Evolutionary conservation across 2,329 filamentous ascomycete species (phyloP).

Genomic region (Fusarium hostae): DNA sequence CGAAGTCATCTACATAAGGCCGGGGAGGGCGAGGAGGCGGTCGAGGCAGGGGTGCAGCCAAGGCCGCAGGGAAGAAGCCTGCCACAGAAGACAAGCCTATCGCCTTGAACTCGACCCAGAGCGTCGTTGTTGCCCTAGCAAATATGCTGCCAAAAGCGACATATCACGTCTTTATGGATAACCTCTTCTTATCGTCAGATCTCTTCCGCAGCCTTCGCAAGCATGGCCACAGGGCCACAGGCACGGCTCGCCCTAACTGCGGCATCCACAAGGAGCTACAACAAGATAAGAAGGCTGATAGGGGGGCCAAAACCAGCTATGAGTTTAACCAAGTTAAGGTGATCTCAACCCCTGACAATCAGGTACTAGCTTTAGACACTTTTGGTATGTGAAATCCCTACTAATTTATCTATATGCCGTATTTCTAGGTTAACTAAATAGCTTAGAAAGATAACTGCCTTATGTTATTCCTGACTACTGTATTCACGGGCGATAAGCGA

Average conservation of each 20-base stretch:
- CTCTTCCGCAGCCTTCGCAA: constrained; percentile 14
- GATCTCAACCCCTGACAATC: too few relatives aligned
- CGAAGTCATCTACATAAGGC: too few relatives aligned
- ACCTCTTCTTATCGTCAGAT: constrained; percentile 22
- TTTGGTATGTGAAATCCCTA: neutral
- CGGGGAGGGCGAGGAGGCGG: too few relatives aligned
- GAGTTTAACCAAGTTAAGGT: too few relatives aligned
- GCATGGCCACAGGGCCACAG: constrained; percentile 10
- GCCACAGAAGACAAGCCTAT: too few relatives aligned
- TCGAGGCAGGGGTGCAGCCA: too few relatives aligned
- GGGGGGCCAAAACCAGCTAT: too few relatives aligned
- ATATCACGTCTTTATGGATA: constrained; percentile 31
- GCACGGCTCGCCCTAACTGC: constrained; percentile 18
- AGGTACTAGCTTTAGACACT: too few relatives aligned
- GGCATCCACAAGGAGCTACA: constrained; percentile 7
- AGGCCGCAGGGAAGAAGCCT: too few relatives aligned
- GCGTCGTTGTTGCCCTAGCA: constrained; percentile 30
- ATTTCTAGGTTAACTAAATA: constrained; percentile 11
- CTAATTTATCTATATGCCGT: too few relatives aligned
- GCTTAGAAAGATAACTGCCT: constrained; percentile 30
- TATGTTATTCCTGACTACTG: neutral
- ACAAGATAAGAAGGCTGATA: too few relatives aligned
- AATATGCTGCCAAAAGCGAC: constrained; percentile 17
- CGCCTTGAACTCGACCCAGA: neutral
- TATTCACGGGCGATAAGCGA: neutral